Conservation (phyloP, 352 stramenopile genomes). For the Phytophthora capsici region DNA sequence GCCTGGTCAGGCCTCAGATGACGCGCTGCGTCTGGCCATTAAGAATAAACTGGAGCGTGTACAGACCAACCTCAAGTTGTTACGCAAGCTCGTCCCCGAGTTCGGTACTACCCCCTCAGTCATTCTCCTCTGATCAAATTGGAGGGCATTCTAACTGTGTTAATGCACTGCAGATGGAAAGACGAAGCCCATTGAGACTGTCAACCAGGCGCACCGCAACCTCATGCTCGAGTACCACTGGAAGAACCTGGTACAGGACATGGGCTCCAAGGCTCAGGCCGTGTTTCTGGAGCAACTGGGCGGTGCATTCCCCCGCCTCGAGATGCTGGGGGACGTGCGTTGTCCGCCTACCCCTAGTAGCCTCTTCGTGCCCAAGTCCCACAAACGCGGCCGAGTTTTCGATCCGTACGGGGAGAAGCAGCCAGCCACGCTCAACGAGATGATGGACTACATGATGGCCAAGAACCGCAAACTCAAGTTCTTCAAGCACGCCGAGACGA, state of each 20-base stretch:
- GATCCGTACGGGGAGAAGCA: conserved; percentile 87
- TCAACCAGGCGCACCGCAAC: conserved; percentile 88
- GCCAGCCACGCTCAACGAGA: conserved; percentile 83
- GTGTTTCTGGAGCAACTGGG: conserved; percentile 82
- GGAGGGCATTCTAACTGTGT: background rate
- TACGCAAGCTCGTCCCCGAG: conserved; percentile 83
- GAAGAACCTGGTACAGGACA: conserved; percentile 90
- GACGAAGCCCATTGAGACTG: conserved; percentile 86
- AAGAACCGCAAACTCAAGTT: conserved; percentile 91
- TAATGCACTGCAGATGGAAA: conserved; percentile 63
- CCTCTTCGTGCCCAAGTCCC: conserved; percentile 82
- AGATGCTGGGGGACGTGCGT: conserved; percentile 84
- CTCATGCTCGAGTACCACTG: conserved; percentile 91
- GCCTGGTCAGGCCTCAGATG: conserved; percentile 49
- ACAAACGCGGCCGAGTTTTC: conserved; percentile 85
- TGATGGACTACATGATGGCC: conserved; percentile 92
- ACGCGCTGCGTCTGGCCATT: conserved; percentile 76
- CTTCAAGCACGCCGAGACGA: conserved; percentile 89
- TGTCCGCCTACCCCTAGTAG: conserved; percentile 71
- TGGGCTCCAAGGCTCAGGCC: conserved; percentile 83
- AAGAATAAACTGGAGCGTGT: conserved; percentile 88
- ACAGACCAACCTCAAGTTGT: conserved; percentile 86
- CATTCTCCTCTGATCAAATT: background rate
- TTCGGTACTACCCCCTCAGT: conserved; percentile 52
- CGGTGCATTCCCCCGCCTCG: conserved; percentile 72